phyloP scores from a whole-genome alignment of 306 rosid species.

The Quercus agrifolia region DNA sequence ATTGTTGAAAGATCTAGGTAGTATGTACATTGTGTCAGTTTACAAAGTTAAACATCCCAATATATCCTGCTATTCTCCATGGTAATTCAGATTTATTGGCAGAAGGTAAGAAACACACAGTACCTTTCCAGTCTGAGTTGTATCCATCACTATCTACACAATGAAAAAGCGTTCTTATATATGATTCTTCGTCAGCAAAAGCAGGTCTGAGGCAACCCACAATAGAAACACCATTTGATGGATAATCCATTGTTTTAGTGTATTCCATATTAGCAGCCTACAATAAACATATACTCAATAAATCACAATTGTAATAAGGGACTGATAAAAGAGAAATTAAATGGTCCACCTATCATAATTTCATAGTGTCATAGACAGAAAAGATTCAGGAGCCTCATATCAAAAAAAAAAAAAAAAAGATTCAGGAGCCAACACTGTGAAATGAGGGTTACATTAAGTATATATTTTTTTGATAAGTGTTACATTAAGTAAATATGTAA shows the following conservation, averaged over 20 bases:
- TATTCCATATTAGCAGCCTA: slow-evolving; percentile 57
- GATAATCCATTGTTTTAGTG: slow-evolving; percentile 63
- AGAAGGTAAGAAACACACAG: not conserved
- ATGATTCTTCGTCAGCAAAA: slow-evolving; percentile 67
- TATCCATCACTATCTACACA: slow-evolving; percentile 53
- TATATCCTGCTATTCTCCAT: not conserved
- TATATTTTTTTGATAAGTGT: not conserved
- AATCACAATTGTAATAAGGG: slow-evolving; percentile 16
- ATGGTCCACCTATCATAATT: not conserved
- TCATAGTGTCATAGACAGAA: not conserved
- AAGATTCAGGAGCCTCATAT: not conserved
- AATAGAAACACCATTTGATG: slow-evolving; percentile 88
- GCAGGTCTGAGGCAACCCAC: slow-evolving; percentile 83
- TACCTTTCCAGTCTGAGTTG: slow-evolving; percentile 69
- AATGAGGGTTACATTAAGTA: not conserved
- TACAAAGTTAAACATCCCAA: not conserved
- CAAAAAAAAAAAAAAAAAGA: too few relatives aligned
- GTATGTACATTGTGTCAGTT: not conserved
- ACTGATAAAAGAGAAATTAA: not conserved
- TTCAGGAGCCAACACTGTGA: not conserved
- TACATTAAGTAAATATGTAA: not conserved
- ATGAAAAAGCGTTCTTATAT: slow-evolving; percentile 50
- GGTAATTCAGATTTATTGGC: not conserved
- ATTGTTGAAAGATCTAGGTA: not conserved
- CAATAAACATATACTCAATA: slow-evolving; percentile 25